phyloP scores from a whole-genome alignment of 495 filamentous ascomycete species.

The Monascus purpureus region DNA sequence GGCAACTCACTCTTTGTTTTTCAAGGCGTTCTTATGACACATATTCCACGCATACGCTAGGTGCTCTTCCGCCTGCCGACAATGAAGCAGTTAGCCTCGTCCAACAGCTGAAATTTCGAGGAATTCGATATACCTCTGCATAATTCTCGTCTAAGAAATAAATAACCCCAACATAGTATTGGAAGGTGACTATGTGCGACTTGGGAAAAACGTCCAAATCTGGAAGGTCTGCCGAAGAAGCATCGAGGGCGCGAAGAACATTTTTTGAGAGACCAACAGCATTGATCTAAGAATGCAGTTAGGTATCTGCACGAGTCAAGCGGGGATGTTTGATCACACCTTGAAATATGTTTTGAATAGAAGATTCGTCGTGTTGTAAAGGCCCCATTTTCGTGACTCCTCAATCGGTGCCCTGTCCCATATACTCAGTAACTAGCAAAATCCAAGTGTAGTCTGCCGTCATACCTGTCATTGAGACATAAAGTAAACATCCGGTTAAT shows the following conservation, averaged over 20 bases:
- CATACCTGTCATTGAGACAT: slow-evolving; percentile 79
- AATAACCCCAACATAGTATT: slow-evolving; percentile 86
- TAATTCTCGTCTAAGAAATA: slow-evolving; percentile 90
- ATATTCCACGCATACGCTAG: slow-evolving; percentile 63
- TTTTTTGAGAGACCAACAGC: slow-evolving; percentile 82
- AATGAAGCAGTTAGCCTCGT: slow-evolving; percentile 8
- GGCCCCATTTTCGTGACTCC: slow-evolving; percentile 91
- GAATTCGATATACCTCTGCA: slow-evolving; percentile 36
- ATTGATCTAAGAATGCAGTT: slow-evolving; percentile 43
- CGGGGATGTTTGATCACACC: slow-evolving; percentile 16
- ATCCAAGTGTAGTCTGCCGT: slow-evolving; percentile 5
- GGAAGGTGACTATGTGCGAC: slow-evolving; percentile 87
- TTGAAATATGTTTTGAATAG: slow-evolving; percentile 98
- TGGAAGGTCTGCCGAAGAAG: slow-evolving; percentile 64
- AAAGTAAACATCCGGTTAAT: slow-evolving; percentile 80
- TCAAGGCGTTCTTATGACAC: slow-evolving; percentile 54
- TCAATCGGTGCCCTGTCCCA: slow-evolving; percentile 60
- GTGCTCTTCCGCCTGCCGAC: slow-evolving; percentile 56
- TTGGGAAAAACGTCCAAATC: slow-evolving; percentile 59
- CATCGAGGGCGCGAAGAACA: slow-evolving; percentile 65
- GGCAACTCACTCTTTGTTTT: slow-evolving; percentile 61
- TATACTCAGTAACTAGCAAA: slow-evolving; percentile 6
- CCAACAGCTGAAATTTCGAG: not conserved
- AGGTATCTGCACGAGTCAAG: not conserved
- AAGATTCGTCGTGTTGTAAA: slow-evolving; percentile 84